Percentiles rank a stretch among this genome's conserved stretches.
phyloP scores from a whole-genome alignment of 169 alveolate species.

The Plasmodium gaboni region DNA sequence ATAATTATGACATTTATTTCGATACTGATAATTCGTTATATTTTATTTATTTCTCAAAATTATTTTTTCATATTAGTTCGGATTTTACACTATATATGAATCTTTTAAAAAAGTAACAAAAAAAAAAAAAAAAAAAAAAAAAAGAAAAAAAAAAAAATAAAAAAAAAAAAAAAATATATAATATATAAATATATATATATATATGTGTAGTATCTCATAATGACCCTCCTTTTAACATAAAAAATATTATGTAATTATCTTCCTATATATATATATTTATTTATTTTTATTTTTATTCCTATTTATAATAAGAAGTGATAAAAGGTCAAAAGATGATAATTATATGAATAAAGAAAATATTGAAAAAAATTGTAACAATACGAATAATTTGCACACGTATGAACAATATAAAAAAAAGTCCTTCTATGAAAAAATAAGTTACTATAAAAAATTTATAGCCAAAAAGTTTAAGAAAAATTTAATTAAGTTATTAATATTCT shows the following conservation, averaged over 20 bases:
- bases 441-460: slow-evolving; percentile 28
- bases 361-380: neutral
- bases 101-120: slow-evolving; percentile 18
- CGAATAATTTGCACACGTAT: neutral
- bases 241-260: no score
- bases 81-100: slow-evolving; percentile 50
- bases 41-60: slow-evolving; percentile 40
- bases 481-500: slow-evolving; percentile 46
- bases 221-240: no score
- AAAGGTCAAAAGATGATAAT: neutral
- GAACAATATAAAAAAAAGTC: no score
- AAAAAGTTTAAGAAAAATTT: slow-evolving; percentile 26
- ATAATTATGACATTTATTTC: slow-evolving; percentile 38
- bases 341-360: neutral
- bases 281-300: neutral
- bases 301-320: neutral
- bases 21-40: slow-evolving; percentile 40
- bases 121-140: neutral
- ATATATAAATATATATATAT: neutral
- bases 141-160: neutral
- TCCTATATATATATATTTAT: neutral
- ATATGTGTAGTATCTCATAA: no score
- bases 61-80: slow-evolving; percentile 39
- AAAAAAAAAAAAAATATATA: neutral
- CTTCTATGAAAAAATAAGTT: slow-evolving; percentile 7